phyloP scores from a whole-genome alignment of 768 basidiomycete genomes.

The Kwoniella dendrophila region DNA sequence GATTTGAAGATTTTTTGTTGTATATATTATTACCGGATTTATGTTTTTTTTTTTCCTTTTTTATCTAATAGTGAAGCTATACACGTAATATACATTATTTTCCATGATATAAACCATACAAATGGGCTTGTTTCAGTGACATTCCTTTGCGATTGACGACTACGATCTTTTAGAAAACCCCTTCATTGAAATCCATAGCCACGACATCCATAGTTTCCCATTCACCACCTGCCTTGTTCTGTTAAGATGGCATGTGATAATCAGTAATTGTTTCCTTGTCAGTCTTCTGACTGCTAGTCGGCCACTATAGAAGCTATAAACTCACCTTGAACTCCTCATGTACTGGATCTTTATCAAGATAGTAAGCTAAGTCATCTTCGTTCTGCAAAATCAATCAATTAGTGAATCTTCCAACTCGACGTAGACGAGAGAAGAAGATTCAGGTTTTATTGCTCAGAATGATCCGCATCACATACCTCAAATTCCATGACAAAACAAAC shows the following conservation, averaged over 20 bases:
- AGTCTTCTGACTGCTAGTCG: too few species aligned
- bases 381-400: slow-evolving; percentile 3
- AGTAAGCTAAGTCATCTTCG: slow-evolving; percentile 43
- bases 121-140: too few species aligned
- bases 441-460: too few species aligned
- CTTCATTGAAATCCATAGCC: slow-evolving; percentile 31
- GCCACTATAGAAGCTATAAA: background rate
- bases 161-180: slow-evolving; percentile 26
- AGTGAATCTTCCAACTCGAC: background rate
- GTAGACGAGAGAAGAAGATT: background rate
- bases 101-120: too few species aligned
- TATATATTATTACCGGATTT: background rate
- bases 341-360: slow-evolving; percentile 41
- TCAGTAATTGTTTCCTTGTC: background rate
- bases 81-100: too few species aligned
- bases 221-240: slow-evolving; percentile 24
- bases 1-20: background rate
- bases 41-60: too few species aligned
- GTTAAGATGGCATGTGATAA: background rate
- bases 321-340: slow-evolving; percentile 50
- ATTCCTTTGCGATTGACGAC: too few species aligned
- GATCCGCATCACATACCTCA: slow-evolving; percentile 46
- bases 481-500: slow-evolving; percentile 45
- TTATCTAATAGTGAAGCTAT: too few species aligned
- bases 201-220: slow-evolving; percentile 29